Evolutionary conservation across 148 eudicot genomes (phyloP).

Genomic region (Rhododendron mucronatum): DNA sequence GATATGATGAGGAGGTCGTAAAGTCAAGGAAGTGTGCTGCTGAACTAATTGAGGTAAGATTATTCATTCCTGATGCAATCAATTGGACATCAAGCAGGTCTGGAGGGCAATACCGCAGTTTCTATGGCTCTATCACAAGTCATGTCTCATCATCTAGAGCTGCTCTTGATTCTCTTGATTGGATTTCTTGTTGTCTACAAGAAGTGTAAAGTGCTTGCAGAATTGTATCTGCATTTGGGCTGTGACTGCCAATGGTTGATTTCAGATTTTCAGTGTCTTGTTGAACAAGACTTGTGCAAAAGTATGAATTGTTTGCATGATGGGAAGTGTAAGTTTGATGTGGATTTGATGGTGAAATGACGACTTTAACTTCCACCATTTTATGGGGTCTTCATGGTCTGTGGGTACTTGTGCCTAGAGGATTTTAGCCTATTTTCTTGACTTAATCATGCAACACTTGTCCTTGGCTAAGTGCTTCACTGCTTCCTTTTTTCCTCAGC

Average conservation of each 20-base stretch:
- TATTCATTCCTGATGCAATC: background rate
- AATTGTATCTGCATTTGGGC: background rate
- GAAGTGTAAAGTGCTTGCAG: background rate
- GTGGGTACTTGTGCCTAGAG: background rate
- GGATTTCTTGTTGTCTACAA: background rate
- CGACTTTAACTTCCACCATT: background rate
- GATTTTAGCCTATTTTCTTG: background rate
- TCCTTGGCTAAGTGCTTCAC: background rate
- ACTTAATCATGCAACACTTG: background rate
- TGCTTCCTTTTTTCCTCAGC: background rate
- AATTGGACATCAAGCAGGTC: background rate
- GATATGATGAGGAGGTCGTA: conserved; percentile 64
- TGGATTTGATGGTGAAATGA: background rate
- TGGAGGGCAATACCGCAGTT: background rate
- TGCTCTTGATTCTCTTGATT: background rate
- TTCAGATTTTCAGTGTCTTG: background rate
- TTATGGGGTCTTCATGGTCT: background rate
- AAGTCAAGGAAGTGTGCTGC: conserved; percentile 39
- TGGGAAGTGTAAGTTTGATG: background rate
- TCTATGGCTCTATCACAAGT: background rate
- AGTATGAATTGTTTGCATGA: background rate
- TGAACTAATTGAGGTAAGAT: conserved; percentile 50
- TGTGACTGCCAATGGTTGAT: background rate
- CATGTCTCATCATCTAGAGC: background rate
- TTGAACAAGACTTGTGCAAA: background rate